Percentiles rank a stretch among this genome's conserved stretches.
phyloP scores from a whole-genome alignment of 2,329 filamentous ascomycete species.

The Chaetoscypha palmicola region DNA sequence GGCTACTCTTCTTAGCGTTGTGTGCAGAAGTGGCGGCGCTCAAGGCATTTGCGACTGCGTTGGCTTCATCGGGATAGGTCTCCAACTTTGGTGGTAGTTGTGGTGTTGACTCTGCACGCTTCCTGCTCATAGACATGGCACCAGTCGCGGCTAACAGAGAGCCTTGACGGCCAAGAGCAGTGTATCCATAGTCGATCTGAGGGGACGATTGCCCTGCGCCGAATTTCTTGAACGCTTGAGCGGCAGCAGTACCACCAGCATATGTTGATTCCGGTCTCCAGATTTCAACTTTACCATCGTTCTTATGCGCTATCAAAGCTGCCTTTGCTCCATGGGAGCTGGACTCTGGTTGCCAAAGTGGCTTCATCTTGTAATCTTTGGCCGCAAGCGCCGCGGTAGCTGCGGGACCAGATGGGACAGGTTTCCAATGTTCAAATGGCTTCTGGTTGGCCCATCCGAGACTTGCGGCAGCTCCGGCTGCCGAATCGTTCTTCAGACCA shows the following conservation, averaged over 20 bases:
- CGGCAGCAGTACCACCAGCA: constrained; percentile 61
- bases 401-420: constrained; percentile 53
- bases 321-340: constrained; percentile 66
- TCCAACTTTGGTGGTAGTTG: constrained; percentile 30
- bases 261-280: constrained; percentile 40
- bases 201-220: constrained; percentile 34
- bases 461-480: constrained; percentile 67
- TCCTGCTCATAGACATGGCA: constrained; percentile 55
- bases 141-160: constrained; percentile 71
- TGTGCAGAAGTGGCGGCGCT: constrained; percentile 62
- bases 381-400: constrained; percentile 51
- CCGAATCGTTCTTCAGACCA: constrained; percentile 50
- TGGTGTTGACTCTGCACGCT: constrained; percentile 58
- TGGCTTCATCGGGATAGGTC: constrained; percentile 49
- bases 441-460: constrained; percentile 67
- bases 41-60: constrained; percentile 60
- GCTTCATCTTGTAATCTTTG: constrained; percentile 47
- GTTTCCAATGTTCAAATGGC: constrained; percentile 58
- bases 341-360: constrained; percentile 55
- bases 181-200: constrained; percentile 40
- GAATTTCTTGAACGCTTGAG: constrained; percentile 54
- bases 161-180: constrained; percentile 48
- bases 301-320: constrained; percentile 58
- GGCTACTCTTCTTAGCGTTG: constrained; percentile 12
- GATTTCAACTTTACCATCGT: constrained; percentile 43